Evolutionary conservation across 441 rosid genomes (phyloP).

Genomic region (Eruca vesicaria): DNA sequence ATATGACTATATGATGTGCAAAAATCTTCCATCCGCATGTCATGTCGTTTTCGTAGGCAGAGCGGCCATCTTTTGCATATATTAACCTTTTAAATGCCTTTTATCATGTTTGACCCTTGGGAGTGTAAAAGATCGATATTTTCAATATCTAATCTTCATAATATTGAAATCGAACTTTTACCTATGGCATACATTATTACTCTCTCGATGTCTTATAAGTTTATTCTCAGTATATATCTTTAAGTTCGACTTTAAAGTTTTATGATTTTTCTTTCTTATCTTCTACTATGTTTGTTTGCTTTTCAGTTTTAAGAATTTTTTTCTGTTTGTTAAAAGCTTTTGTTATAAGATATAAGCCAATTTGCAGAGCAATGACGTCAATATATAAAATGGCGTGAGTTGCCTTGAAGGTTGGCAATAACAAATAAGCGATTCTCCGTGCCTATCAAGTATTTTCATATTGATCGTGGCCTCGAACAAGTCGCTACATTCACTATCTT

Average conservation of each 20-base stretch:
- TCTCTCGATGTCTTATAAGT: not conserved
- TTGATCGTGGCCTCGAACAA: conserved; percentile 97
- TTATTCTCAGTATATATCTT: no score
- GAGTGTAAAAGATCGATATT: conserved; percentile 15
- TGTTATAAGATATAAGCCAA: conserved; percentile 49
- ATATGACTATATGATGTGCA: conserved; percentile 16
- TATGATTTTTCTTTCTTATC: not conserved
- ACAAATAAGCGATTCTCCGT: conserved; percentile 74
- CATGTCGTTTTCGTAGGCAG: conserved; percentile 34
- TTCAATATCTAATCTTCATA: conserved; percentile 5
- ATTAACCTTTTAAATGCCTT: conserved; percentile 21
- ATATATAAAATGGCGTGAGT: conserved; percentile 51
- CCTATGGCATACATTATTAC: conserved; percentile 37
- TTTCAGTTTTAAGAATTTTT: not conserved
- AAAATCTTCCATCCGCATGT: conserved; percentile 43
- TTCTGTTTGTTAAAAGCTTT: not conserved
- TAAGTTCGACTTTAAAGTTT: no score
- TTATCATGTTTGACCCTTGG: conserved; percentile 15
- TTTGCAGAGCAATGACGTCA: conserved; percentile 90
- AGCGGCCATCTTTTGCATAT: conserved; percentile 41
- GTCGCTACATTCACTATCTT: conserved; percentile 47
- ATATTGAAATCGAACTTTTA: conserved; percentile 24
- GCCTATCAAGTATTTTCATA: conserved; percentile 58
- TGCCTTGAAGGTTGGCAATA: conserved; percentile 97
- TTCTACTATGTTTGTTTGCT: not conserved